Base-by-base conservation (phyloP, 306 rosid genomes). In the Dryas alaskensis region DNA sequence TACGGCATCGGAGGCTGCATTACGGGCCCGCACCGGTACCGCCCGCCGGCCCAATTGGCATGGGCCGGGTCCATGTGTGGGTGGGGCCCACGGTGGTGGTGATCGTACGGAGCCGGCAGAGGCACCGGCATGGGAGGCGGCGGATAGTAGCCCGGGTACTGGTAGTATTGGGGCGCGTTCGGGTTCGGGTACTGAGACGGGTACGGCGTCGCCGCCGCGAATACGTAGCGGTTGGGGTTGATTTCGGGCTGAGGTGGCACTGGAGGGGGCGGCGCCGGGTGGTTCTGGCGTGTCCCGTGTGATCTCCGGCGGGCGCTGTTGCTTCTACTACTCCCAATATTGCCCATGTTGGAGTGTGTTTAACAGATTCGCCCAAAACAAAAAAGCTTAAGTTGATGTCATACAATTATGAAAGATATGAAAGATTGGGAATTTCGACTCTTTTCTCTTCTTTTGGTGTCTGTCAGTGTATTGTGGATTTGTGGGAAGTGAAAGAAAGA, bases 81-180 rank as follows among this genome's bases (percentile, higher is more conserved):
- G 44, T 74, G 81, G 8, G 66, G 80, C 5, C 72, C 77, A 16
- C 86, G 94, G 74, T 87, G 97, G 73, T 87, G 97, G 55, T 94
- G 92, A 48, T 90, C 98, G 62, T 76, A 87, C 8, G 93, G 96
- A 5, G 93, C 89, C 60, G 96, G 97, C 66, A 89, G 76, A 7
- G 92, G 89, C 74, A 82, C 55, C 60, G 85, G 86, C 74, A 81
- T 82, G 2, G 84, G 87, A 57, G 90, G 87, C 2, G 88, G 88
- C 19, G 81, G 89, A 75, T 85, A 89, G 80, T 84, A 86, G 8
- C 84, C 90, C 1, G 91, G 92, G 67, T 86, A 88, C 76, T 86
- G 92, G 61, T 79, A 88, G 57, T 92, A 90, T 40, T 84, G 83
- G 19, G 78, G 76, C 6, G 78, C 76, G 61, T 74, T 70, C 5